A percentile compares a stretch with the other conserved stretches of the same genome.
phyloP scores from a whole-genome alignment of 2,329 filamentous ascomycete species.

The Aspergillus pseudoviridinutans region DNA sequence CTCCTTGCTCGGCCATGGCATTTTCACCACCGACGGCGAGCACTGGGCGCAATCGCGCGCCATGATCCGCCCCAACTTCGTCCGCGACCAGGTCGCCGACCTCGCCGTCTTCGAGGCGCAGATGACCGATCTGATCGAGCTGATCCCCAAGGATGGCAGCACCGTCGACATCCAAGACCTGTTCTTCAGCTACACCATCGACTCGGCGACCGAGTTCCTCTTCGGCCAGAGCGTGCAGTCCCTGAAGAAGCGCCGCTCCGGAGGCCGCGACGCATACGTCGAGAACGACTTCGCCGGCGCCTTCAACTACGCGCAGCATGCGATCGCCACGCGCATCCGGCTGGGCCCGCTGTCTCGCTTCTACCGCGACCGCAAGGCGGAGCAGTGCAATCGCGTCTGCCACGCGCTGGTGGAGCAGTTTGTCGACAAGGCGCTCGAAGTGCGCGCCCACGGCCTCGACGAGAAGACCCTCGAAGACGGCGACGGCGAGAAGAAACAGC shows the following conservation, averaged over 20 bases:
- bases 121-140: conserved; percentile 11
- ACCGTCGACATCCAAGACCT: conserved; percentile 19
- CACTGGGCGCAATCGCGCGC: conserved; percentile 51
- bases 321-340: conserved; percentile 5
- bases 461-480: conserved; percentile 13
- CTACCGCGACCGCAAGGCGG: conserved; percentile 11
- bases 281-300: conserved; percentile 1
- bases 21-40: conserved; percentile 51
- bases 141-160: conserved; percentile 14
- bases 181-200: conserved; percentile 54
- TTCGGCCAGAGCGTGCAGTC: conserved; percentile 58
- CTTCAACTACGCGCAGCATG: conserved; percentile 21
- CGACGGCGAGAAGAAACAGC: background rate
- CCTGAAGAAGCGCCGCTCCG: conserved; percentile 35
- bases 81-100: conserved; percentile 15
- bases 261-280: conserved; percentile 8
- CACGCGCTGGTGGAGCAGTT: conserved; percentile 22
- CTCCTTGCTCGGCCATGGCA: conserved; percentile 52
- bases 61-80: conserved; percentile 46
- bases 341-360: background rate
- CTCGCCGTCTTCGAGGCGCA: conserved; percentile 19
- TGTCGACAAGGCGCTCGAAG: conserved; percentile 35
- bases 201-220: conserved; percentile 78
- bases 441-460: background rate
- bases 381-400: conserved; percentile 32